Conservation (phyloP, 202 grass and related monocot species). For the Brachypodium distachyon region DNA sequence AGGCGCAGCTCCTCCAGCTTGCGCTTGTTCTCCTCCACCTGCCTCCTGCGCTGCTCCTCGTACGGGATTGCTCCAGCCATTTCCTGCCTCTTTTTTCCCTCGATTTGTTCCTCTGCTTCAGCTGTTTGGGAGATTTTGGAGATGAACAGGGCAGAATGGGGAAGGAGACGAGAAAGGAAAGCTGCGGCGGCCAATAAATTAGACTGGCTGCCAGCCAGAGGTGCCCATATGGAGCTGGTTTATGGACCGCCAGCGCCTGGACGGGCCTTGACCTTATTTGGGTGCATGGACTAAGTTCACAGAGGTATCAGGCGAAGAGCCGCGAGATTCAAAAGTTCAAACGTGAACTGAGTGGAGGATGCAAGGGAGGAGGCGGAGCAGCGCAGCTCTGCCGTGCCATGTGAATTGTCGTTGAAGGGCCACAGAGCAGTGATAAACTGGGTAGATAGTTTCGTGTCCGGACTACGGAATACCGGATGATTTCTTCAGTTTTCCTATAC, state of each 20-base stretch:
- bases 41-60: constrained; percentile 59
- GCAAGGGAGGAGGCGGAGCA: too few species aligned
- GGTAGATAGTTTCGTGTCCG: too few species aligned
- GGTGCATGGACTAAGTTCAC: background rate
- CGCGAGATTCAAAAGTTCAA: constrained; percentile 31
- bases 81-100: background rate
- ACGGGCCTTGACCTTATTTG: too few species aligned
- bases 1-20: constrained; percentile 86
- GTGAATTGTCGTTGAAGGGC: too few species aligned
- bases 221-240: background rate
- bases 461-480: too few species aligned
- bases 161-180: background rate
- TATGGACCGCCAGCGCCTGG: background rate
- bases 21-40: constrained; percentile 59
- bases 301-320: background rate
- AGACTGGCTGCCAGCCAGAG: background rate
- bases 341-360: too few species aligned
- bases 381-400: too few species aligned
- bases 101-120: background rate
- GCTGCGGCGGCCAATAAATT: background rate
- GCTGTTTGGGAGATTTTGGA: background rate
- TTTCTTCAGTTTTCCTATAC: too few species aligned
- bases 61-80: constrained; percentile 41
- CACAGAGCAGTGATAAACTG: too few species aligned
- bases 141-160: background rate